Evolutionary conservation across 83 land plant genomes (phyloP), one percentile per base, ranked within the genome.

Genomic region (Picea abies): DNA sequence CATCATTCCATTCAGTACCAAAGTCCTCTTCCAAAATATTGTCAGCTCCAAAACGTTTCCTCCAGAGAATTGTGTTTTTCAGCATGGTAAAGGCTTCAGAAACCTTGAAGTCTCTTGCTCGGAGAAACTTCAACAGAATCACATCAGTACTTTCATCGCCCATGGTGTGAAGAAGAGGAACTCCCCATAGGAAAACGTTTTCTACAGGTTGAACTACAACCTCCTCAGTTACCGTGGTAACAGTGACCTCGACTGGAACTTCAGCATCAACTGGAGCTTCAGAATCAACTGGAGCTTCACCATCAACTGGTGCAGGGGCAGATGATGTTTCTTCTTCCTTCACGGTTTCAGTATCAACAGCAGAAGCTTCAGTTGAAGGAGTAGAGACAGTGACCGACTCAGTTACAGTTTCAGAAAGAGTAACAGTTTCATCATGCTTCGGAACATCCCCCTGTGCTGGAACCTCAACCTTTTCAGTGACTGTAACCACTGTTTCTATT

Each of bases 91-190:
- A 80, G 22, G 93, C 92, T 0, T 84, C 88, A 23, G 67, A 19
- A 0, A 86, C 90, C 69, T 86, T 89, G 87, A 91, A 91, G 3
- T 91, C 93, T 19, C 92, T 60, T 26, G 93, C 93, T 11, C 90
- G 71, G 2, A 91, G 82, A 85, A 91, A 91, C 79, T 89, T 89
- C 41, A 89, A 49, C 14, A 91, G 79, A 52, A 91, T 58, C 0
- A 88, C 90, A 61, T 90, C 81, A 15, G 90, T 88, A 49, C 85
- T 26, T 73, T 84, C 89, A 26, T 82, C 80, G 4, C 84, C 67
- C 56, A 85, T 88, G 87, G 69, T 82, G 64, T 85, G 87, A 7
- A 83, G 80, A 20, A 91, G 86, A n/a, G 93, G 91, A 15, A 91
- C 89, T 3, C 93, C 93, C 93, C 93, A 91, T 39, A 91, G 75